Base-by-base conservation (phyloP, 768 basidiomycete genomes). In the Coprinopsis marcescibilis region DNA sequence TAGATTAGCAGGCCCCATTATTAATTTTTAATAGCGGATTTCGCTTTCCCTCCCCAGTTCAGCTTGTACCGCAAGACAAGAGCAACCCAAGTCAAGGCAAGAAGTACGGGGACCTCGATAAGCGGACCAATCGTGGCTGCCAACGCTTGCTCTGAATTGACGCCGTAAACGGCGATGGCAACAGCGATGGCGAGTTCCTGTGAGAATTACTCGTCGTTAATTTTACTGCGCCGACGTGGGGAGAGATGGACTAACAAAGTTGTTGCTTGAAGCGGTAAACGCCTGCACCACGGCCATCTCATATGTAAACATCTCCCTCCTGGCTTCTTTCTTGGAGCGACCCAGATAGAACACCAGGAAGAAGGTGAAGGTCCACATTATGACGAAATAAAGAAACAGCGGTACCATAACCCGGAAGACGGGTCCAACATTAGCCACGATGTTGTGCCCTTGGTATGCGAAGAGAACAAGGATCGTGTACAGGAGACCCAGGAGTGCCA, bases 141-240 rank as follows among this genome's bases (percentile, higher is more conserved):
- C 1, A 92, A 69, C 0, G 85, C 88, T 63, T 92, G 82, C 45
- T 84, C 80, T 0, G 85, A 88, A 4, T 79, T 72, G 4, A 85
- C 78, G 2, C 90, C 89, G 61, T 81, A 92, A 0, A 83, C 78
- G 0, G 85, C 81, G 33, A 89, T 83, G 2, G 81, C 75, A 1
- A 91, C 82, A 0, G 90, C 89, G 44, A 92, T 92, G 0, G 89
- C 87, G 0, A 91, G 72, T 66, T 91, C 87, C 75, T 85, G 39
- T 12, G 25, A n/a, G 26, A 19, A 20, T 32, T 2, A 35, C 14
- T 33, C 15, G 6, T n/a, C n/a, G 24, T 4, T 23, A 38, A 2
- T 26, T 37, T 40, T 1, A 29, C 42, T n/a, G 11, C 38, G 21
- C 11, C 36, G 12, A 25, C 11, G 35, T 17, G 34, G 19, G 21